Evolutionary conservation across 2,329 filamentous ascomycete species (phyloP).

Genomic region (Aspergillus amoenus): DNA sequence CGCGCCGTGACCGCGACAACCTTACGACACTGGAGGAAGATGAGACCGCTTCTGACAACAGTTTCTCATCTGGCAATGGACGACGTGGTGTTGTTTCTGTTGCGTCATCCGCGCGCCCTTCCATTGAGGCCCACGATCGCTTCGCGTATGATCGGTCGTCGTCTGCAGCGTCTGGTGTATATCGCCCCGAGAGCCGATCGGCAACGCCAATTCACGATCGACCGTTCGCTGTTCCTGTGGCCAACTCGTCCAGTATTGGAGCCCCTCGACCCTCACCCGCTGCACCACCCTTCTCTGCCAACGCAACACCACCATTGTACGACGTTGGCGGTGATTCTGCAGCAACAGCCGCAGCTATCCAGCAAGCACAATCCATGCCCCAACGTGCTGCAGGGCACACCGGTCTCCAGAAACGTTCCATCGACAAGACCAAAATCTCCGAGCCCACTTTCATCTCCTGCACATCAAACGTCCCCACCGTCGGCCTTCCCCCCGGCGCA

Average conservation of each 20-base stretch:
- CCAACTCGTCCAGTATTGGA: slow-evolving; percentile 37
- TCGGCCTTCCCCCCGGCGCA: slow-evolving; percentile 57
- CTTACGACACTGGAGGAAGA: slow-evolving; percentile 52
- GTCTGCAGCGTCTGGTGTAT: slow-evolving; percentile 41
- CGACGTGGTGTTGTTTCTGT: slow-evolving; percentile 27
- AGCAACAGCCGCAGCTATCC: slow-evolving; percentile 22
- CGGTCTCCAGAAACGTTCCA: slow-evolving; percentile 53
- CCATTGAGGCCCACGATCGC: slow-evolving; percentile 33
- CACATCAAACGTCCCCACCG: slow-evolving; percentile 59
- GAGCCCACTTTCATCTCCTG: slow-evolving; percentile 55
- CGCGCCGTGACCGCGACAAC: slow-evolving; percentile 55
- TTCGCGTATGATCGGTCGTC: slow-evolving; percentile 33
- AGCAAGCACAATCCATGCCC: slow-evolving; percentile 22
- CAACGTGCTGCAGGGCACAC: slow-evolving; percentile 31
- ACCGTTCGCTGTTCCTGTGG: slow-evolving; percentile 28
- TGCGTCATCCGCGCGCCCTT: slow-evolving; percentile 38
- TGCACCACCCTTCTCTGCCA: slow-evolving; percentile 51
- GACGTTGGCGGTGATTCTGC: slow-evolving; percentile 42
- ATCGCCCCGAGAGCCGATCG: slow-evolving; percentile 40
- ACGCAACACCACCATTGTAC: slow-evolving; percentile 54
- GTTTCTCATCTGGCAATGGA: slow-evolving; percentile 26
- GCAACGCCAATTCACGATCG: slow-evolving; percentile 32
- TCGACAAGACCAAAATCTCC: slow-evolving; percentile 63
- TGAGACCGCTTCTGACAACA: slow-evolving; percentile 31
- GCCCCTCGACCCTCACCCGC: slow-evolving; percentile 46